Evolutionary conservation across 768 basidiomycete genomes (phyloP).

Genomic region (Amanita muscaria): DNA sequence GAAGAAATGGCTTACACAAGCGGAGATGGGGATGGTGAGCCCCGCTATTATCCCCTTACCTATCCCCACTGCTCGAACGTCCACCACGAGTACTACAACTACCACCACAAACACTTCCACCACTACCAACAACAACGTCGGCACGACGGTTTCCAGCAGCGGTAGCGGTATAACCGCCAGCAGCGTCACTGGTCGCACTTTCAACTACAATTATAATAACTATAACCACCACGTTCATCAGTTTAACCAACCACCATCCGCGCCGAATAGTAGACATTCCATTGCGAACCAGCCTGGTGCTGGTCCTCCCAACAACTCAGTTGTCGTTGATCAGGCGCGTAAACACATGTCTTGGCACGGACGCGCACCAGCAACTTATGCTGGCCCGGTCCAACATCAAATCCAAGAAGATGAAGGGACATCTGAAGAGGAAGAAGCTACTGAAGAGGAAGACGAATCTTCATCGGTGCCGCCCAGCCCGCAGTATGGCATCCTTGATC

Average conservation of each 20-base stretch:
- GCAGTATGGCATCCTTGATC: slow-evolving; percentile 9
- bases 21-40: slow-evolving; percentile 9
- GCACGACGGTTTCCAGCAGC: slow-evolving; percentile 8
- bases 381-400: too few species aligned
- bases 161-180: slow-evolving; percentile 8
- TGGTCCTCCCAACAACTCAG: not conserved
- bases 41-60: slow-evolving; percentile 8
- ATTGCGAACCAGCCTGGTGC: not conserved
- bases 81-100: slow-evolving; percentile 4
- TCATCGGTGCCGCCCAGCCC: slow-evolving; percentile 3
- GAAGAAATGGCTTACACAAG: slow-evolving; percentile 10
- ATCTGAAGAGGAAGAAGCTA: not conserved
- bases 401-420: too few species aligned
- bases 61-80: slow-evolving; percentile 4
- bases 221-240: slow-evolving; percentile 10
- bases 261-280: not conserved
- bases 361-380: not conserved
- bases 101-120: slow-evolving; percentile 8
- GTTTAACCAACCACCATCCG: slow-evolving; percentile 9
- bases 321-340: not conserved
- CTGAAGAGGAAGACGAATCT: slow-evolving; percentile 2
- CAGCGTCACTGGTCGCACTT: slow-evolving; percentile 8
- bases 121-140: slow-evolving; percentile 7
- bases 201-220: slow-evolving; percentile 10
- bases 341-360: not conserved